phyloP scores from a whole-genome alignment of 192 early-diverging fungal genomes.

The Endogone sp. region DNA sequence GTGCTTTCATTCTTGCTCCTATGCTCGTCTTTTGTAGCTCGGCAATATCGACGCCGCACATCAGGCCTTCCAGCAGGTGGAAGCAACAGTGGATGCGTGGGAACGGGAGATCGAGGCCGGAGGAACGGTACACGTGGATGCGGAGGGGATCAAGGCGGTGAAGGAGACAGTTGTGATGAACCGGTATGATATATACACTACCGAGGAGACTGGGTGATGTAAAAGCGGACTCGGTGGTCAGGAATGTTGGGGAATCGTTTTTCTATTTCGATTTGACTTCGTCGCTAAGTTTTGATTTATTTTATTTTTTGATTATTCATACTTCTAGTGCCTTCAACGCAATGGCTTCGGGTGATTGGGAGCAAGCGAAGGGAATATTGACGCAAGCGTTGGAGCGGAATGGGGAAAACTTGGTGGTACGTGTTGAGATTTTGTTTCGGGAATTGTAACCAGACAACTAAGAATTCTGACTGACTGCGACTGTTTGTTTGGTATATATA shows the following conservation, averaged over 20 bases:
- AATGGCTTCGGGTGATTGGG: constrained; percentile 42
- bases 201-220: no score
- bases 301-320: neutral
- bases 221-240: no score
- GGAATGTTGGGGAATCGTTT: no score
- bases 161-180: constrained; percentile 33
- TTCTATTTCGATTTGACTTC: neutral
- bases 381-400: constrained; percentile 36
- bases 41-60: constrained; percentile 32
- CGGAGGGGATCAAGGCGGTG: constrained; percentile 9
- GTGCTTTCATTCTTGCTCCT: neutral
- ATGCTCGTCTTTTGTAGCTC: constrained; percentile 8
- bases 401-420: constrained; percentile 40
- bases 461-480: no score
- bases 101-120: no score
- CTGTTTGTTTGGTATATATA: no score
- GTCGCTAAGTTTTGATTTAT: no score
- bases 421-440: neutral
- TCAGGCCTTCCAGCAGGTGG: constrained; percentile 24
- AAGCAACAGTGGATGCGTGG: neutral
- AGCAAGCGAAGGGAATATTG: constrained; percentile 27
- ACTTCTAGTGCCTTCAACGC: constrained; percentile 27
- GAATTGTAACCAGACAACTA: no score
- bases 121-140: neutral
- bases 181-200: constrained; percentile 8